These are phyloP conservation scores for Aegilops tauschii DNA, from an alignment of 176 grass and related monocot species.

Conservation along the genomic window DNA sequence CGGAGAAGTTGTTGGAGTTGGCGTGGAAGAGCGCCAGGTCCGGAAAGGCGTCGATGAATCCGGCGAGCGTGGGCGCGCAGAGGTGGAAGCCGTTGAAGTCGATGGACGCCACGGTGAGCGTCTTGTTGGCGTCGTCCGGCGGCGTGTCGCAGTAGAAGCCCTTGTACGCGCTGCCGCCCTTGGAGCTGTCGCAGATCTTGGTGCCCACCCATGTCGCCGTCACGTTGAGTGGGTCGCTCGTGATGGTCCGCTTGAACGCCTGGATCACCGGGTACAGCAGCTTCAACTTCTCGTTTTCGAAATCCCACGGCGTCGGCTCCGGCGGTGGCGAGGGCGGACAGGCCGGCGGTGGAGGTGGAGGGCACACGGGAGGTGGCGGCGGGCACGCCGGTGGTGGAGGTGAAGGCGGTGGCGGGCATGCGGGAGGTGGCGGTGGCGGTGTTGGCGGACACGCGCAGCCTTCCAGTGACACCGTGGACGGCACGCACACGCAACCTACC, in stretches of 20 bases:
- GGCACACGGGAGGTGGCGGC: background rate
- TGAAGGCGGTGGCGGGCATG: background rate
- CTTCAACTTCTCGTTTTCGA: constrained; percentile 38
- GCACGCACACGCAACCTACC: background rate
- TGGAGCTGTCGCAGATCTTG: constrained; percentile 32
- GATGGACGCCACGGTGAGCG: constrained; percentile 62
- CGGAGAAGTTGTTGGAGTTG: constrained; percentile 75
- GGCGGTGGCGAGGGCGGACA: background rate
- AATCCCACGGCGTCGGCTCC: background rate
- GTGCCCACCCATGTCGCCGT: constrained; percentile 48
- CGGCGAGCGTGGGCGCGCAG: constrained; percentile 36
- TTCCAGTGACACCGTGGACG: background rate
- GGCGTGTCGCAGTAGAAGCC: constrained; percentile 76
- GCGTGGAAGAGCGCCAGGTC: constrained; percentile 85
- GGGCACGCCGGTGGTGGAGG: background rate
- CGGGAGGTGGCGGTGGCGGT: background rate
- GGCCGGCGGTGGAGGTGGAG: background rate
- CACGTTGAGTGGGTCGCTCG: constrained; percentile 37
- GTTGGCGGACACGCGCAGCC: background rate
- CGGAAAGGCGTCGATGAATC: constrained; percentile 69
- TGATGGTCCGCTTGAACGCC: constrained; percentile 67
- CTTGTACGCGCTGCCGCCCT: constrained; percentile 27
- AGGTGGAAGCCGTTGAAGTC: constrained; percentile 80
- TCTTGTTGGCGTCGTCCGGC: background rate
- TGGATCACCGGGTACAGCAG: constrained; percentile 65